These are phyloP conservation scores for Nasturtium officinale DNA, from an alignment of 345 rosid species.

Conservation along the genomic window DNA sequence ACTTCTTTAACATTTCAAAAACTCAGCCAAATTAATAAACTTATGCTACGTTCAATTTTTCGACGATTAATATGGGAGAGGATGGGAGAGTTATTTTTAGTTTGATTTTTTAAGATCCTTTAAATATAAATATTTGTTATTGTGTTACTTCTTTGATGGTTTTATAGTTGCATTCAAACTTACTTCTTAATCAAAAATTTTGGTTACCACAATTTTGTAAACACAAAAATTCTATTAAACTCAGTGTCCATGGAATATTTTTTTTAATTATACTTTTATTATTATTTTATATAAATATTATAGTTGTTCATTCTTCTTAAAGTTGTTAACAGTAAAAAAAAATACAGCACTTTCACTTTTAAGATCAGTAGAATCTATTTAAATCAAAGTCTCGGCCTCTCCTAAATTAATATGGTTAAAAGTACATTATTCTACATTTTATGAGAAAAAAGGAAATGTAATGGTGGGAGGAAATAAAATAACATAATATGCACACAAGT, in stretches of 20 bases:
- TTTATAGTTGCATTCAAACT: background rate
- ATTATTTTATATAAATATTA: background rate
- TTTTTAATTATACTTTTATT: background rate
- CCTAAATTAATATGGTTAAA: background rate
- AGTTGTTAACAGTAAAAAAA: background rate
- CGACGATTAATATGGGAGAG: background rate
- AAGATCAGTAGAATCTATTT: background rate
- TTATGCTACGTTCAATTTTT: background rate
- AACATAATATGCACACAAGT: constrained; percentile 25
- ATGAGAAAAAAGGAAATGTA: background rate
- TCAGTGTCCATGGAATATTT: background rate
- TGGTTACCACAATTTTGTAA: background rate
- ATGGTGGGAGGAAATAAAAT: constrained; percentile 24
- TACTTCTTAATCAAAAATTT: background rate
- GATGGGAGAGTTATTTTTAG: background rate
- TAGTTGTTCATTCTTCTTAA: background rate
- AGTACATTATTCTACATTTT: constrained; percentile 4
- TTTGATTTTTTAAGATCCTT: too few species aligned
- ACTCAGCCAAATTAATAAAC: background rate
- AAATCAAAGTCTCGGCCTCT: background rate
- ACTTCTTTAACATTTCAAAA: background rate
- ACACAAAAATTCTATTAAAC: background rate
- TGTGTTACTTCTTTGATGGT: background rate
- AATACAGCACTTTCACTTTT: background rate
- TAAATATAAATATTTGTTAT: background rate